Percentiles rank a stretch among this genome's conserved stretches.
Conservation (phyloP, 2,329 filamentous ascomycete genomes). For the Curvularia spicifera region DNA sequence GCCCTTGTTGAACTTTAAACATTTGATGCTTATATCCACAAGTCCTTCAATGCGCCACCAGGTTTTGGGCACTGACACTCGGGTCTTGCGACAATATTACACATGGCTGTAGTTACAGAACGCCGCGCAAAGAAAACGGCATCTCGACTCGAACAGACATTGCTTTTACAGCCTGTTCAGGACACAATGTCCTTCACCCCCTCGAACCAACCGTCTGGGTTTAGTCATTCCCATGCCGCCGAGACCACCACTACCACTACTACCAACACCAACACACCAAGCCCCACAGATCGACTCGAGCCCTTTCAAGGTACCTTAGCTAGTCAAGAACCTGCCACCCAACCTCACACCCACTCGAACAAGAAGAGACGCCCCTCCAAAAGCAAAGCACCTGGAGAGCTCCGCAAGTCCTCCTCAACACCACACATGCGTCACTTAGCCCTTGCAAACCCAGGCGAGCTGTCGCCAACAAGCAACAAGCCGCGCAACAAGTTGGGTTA, state of each 20-base stretch:
- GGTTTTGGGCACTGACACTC: slow-evolving; percentile 32
- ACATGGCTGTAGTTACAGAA: slow-evolving; percentile 50
- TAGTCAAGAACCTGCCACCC: slow-evolving; percentile 25
- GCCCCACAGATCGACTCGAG: slow-evolving; percentile 31
- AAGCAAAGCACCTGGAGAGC: slow-evolving; percentile 48
- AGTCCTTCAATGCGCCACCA: slow-evolving; percentile 40
- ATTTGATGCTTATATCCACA: slow-evolving; percentile 40
- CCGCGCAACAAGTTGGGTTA: slow-evolving; percentile 93
- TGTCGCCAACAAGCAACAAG: slow-evolving; percentile 65
- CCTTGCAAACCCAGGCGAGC: slow-evolving; percentile 47
- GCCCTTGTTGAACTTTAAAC: slow-evolving; percentile 32
- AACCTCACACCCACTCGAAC: slow-evolving; percentile 33
- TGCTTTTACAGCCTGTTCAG: slow-evolving; percentile 40
- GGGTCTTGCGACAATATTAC: slow-evolving; percentile 37
- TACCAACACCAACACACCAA: slow-evolving; percentile 22
- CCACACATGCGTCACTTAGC: slow-evolving; percentile 55
- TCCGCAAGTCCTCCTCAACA: slow-evolving; percentile 55
- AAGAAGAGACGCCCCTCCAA: slow-evolving; percentile 51
- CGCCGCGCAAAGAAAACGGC: slow-evolving; percentile 45
- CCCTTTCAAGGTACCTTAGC: slow-evolving; percentile 26
- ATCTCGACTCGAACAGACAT: slow-evolving; percentile 41
- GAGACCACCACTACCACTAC: slow-evolving; percentile 18
- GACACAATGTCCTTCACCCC: slow-evolving; percentile 48
- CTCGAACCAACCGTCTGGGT: slow-evolving; percentile 36
- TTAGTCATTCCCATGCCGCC: slow-evolving; percentile 31